Conservation (phyloP, 495 filamentous ascomycete genomes). For the Pyrenopolyporus hunteri region DNA sequence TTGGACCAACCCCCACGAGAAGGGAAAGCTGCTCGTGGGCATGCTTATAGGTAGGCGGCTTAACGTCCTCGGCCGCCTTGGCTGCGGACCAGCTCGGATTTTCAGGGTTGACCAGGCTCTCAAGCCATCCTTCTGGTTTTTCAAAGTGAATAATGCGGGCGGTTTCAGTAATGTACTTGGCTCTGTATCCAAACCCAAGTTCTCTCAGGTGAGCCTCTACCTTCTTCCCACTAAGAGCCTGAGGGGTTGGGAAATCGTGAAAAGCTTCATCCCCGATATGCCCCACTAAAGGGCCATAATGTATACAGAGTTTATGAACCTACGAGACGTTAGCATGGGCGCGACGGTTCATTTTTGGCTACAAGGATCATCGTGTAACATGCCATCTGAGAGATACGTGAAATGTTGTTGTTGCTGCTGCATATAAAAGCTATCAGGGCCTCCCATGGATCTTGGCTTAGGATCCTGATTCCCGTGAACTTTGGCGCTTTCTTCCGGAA, state of each 20-base stretch:
- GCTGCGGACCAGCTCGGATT: conserved; percentile 56
- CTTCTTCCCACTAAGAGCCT: conserved; percentile 66
- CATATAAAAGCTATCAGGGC: conserved; percentile 93
- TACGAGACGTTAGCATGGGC: conserved; percentile 29
- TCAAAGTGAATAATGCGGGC: conserved; percentile 74
- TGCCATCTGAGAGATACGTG: conserved; percentile 92
- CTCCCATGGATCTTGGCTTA: conserved; percentile 96
- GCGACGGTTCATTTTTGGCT: background rate
- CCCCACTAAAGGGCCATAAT: conserved; percentile 81
- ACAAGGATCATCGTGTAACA: background rate
- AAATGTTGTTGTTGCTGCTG: conserved; percentile 98
- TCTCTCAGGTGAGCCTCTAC: conserved; percentile 80
- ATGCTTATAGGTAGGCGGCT: conserved; percentile 63
- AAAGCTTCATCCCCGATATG: conserved; percentile 72
- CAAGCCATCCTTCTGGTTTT: conserved; percentile 75
- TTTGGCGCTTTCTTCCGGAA: conserved; percentile 86
- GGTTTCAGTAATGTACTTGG: conserved; percentile 87
- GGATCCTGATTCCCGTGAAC: conserved; percentile 91
- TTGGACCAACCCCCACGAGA: conserved; percentile 89
- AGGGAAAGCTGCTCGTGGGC: conserved; percentile 82
- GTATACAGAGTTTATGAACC: conserved; percentile 83
- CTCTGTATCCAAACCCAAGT: conserved; percentile 93
- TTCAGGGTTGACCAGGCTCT: conserved; percentile 76
- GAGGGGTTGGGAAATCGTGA: conserved; percentile 84
- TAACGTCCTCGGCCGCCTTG: background rate